Evolutionary conservation across 225 moss, liverwort and hornwort species (phyloP).

Genomic region (Bryum argenteum): DNA sequence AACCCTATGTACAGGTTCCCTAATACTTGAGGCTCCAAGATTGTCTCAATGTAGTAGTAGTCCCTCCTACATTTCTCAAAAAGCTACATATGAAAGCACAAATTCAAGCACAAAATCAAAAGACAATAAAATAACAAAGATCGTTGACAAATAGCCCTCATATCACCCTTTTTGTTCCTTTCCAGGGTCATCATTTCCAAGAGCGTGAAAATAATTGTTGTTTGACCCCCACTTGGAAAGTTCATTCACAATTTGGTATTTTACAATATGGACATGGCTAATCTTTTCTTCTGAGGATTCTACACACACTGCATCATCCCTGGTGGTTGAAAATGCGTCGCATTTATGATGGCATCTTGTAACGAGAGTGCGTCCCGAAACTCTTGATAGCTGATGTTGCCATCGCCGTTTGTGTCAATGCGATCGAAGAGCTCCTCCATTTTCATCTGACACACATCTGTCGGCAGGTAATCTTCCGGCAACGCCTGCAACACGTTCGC

Average conservation of each 20-base stretch:
- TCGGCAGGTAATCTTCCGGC: conserved; percentile 76
- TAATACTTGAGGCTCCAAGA: no score
- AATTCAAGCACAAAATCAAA: no score
- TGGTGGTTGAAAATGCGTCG: conserved; percentile 32
- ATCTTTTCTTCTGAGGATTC: conserved; percentile 15
- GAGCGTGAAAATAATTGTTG: no score
- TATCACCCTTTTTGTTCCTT: no score
- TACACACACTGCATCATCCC: conserved; percentile 16
- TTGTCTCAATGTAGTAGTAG: no score
- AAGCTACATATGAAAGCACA: no score
- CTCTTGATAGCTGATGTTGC: conserved; percentile 75
- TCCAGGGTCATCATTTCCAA: no score
- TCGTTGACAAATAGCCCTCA: no score
- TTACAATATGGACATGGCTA: conserved; percentile 34
- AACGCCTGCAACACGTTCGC: conserved; percentile 47
- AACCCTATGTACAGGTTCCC: no score
- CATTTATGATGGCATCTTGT: conserved; percentile 42
- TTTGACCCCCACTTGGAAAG: no score
- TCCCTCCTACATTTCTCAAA: no score
- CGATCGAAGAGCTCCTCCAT: conserved; percentile 79
- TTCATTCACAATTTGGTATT: conserved; percentile 1
- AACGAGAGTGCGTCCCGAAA: conserved; percentile 70
- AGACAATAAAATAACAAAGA: no score
- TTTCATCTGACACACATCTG: conserved; percentile 58
- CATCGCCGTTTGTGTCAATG: conserved; percentile 75